These are phyloP conservation scores for Mayamaea pseudoterrestris DNA, from an alignment of 108 stramenopile genomes.

Conservation along the genomic window DNA sequence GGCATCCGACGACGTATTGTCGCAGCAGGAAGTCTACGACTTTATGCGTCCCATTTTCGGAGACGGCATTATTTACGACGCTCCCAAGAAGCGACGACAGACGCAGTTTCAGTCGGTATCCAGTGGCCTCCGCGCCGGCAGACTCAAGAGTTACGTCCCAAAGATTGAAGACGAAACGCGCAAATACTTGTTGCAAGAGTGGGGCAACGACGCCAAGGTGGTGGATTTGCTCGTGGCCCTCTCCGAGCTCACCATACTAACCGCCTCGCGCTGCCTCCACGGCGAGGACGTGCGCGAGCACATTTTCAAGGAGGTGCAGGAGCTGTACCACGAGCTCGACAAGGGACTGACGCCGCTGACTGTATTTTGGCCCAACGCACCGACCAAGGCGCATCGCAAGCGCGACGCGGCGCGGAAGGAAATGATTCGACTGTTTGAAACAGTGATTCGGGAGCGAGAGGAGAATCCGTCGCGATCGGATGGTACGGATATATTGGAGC, in stretches of 20 bases:
- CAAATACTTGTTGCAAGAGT: slow-evolving; percentile 51
- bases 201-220: slow-evolving; percentile 61
- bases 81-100: slow-evolving; percentile 86
- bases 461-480: slow-evolving; percentile 62
- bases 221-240: slow-evolving; percentile 84
- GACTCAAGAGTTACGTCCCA: slow-evolving; percentile 90
- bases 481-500: slow-evolving; percentile 90
- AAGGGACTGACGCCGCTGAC: slow-evolving; percentile 95
- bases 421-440: slow-evolving; percentile 88
- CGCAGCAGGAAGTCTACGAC: slow-evolving; percentile 91
- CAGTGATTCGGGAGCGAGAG: slow-evolving; percentile 83
- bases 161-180: slow-evolving; percentile 92
- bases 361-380: slow-evolving; percentile 94
- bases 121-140: slow-evolving; percentile 74
- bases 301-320: slow-evolving; percentile 88
- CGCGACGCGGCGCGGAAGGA: slow-evolving; percentile 78
- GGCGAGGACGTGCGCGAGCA: slow-evolving; percentile 97
- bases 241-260: slow-evolving; percentile 92
- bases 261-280: slow-evolving; percentile 91
- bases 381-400: slow-evolving; percentile 74
- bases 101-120: slow-evolving; percentile 96
- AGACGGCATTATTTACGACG: slow-evolving; percentile 90
- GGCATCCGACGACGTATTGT: slow-evolving; percentile 80
- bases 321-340: slow-evolving; percentile 94
- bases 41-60: slow-evolving; percentile 99